Evolutionary conservation across 2,329 filamentous ascomycete species (phyloP).

Genomic region (Metarhizium humberi): DNA sequence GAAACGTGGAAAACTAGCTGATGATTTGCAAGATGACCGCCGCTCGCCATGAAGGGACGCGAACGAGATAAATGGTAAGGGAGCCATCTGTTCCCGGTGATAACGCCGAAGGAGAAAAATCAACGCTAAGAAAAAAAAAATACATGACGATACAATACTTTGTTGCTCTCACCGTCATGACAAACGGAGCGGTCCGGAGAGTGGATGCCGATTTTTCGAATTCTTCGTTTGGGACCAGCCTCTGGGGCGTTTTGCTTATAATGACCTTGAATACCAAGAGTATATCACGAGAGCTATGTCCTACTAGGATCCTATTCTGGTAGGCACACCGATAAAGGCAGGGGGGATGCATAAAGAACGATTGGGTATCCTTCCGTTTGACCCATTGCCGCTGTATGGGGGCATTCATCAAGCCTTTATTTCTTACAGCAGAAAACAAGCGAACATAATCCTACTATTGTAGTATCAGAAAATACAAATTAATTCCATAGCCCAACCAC

Average conservation of each 20-base stretch:
- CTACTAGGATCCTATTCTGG: not conserved
- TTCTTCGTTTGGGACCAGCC: not conserved
- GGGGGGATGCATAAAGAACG: not conserved
- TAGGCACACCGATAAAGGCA: not conserved
- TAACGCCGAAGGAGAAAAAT: not conserved
- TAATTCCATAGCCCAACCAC: not conserved
- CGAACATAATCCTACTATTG: not conserved
- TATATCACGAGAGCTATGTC: not conserved
- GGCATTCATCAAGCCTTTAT: not conserved
- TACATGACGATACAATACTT: not conserved
- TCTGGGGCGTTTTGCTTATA: not conserved
- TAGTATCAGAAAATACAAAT: not conserved
- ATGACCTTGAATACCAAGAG: not conserved
- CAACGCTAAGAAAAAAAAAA: not conserved
- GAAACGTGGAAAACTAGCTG: constrained; percentile 44
- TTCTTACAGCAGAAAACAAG: not conserved
- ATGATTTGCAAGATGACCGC: constrained; percentile 35
- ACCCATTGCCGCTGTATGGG: not conserved
- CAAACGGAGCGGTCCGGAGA: not conserved
- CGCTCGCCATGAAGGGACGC: constrained; percentile 12
- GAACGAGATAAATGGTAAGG: not conserved
- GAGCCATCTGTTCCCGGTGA: not conserved
- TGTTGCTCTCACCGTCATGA: not conserved
- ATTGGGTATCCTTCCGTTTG: not conserved
- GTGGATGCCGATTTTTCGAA: not conserved